Conservation (phyloP, 2,329 filamentous ascomycete species). For the Tolypocladium endophyticum region DNA sequence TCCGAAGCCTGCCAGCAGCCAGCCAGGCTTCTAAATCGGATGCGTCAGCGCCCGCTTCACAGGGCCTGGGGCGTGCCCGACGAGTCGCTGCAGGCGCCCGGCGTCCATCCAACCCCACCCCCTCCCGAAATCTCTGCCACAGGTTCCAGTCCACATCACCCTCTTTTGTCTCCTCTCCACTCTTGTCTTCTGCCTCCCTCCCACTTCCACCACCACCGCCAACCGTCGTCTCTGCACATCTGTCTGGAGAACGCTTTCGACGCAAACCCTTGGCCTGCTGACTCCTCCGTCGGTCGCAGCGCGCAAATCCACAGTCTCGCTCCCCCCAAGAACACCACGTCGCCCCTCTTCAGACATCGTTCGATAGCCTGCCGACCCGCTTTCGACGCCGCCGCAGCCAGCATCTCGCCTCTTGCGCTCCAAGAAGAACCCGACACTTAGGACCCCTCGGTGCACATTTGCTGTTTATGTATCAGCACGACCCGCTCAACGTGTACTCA, state of each 20-base stretch:
- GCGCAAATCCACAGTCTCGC: not conserved
- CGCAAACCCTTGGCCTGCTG: conserved; percentile 1
- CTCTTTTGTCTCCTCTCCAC: conserved; percentile 5
- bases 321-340: not conserved
- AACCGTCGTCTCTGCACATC: conserved; percentile 6
- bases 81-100: not conserved
- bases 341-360: not conserved
- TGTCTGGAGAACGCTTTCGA: not conserved
- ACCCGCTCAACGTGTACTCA: conserved; percentile 81
- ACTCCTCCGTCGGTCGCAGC: conserved; percentile 10
- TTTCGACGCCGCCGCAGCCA: not conserved
- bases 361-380: not conserved
- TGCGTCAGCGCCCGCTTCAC: not conserved
- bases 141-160: conserved; percentile 7
- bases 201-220: conserved; percentile 2
- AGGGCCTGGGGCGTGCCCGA: not conserved
- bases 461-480: conserved; percentile 98
- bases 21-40: not conserved
- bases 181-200: conserved; percentile 9
- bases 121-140: conserved; percentile 6
- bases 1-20: not conserved
- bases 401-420: not conserved
- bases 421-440: conserved; percentile 16
- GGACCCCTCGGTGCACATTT: conserved; percentile 20
- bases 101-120: not conserved